A percentile compares a stretch with the other conserved stretches of the same genome.
Conservation (phyloP, 1,139 yeast genomes). For the Sugiyamaella neomexicana region DNA sequence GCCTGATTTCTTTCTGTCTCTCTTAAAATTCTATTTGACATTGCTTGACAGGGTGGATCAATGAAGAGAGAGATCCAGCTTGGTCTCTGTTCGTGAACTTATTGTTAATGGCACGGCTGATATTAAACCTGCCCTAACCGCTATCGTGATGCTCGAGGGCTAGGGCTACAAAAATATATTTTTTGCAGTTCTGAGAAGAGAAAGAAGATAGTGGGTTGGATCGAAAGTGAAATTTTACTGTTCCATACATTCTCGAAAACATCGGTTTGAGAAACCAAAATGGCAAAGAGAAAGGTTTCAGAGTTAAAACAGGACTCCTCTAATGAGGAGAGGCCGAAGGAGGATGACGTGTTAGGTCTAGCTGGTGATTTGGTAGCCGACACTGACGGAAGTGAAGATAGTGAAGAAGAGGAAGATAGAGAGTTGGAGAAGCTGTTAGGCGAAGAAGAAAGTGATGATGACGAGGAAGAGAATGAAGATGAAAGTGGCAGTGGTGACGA, state of each 20-base stretch:
- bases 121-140: constrained; percentile 6
- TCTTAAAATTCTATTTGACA: constrained; percentile 9
- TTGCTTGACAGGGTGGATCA: neutral
- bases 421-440: constrained; percentile 31
- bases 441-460: constrained; percentile 27
- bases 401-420: constrained; percentile 30
- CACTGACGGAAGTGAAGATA: constrained; percentile 23
- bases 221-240: constrained; percentile 7
- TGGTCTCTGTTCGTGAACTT: neutral
- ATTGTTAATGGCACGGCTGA: neutral
- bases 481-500: constrained; percentile 32
- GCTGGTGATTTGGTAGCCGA: constrained; percentile 21
- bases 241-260: neutral
- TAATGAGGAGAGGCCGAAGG: constrained; percentile 18
- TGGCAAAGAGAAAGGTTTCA: constrained; percentile 27
- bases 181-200: neutral
- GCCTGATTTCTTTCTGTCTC: constrained; percentile 52
- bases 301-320: constrained; percentile 19
- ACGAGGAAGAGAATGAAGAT: constrained; percentile 29
- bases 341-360: constrained; percentile 24
- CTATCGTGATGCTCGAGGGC: constrained; percentile 4
- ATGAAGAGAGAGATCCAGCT: too few relatives aligned
- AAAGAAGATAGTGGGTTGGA: neutral
- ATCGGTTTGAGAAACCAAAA: constrained; percentile 2
- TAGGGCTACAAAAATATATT: constrained; percentile 7